Evolutionary conservation across 805 yeast species (phyloP).

Genomic region (Candida piceae): DNA sequence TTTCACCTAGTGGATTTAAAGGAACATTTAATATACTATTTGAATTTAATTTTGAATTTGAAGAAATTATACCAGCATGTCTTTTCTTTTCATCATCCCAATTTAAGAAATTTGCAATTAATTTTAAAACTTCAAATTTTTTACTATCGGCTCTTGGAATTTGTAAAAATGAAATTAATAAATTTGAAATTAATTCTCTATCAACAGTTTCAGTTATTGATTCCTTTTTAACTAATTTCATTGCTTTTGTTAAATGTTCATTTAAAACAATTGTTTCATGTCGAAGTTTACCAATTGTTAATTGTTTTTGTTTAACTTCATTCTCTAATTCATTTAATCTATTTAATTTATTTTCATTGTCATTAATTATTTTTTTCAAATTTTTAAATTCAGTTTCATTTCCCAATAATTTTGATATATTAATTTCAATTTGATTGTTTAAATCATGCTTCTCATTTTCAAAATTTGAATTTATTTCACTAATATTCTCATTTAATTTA

Average conservation of each 20-base stretch:
- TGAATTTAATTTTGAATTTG: constrained; percentile 20
- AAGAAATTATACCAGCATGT: constrained; percentile 62
- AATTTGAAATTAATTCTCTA: constrained; percentile 81
- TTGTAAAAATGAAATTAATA: constrained; percentile 77
- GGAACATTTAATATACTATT: constrained; percentile 30
- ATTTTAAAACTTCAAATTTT: constrained; percentile 84
- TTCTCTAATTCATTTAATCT: constrained; percentile 37
- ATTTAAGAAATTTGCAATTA: constrained; percentile 73
- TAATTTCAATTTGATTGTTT: constrained; percentile 18
- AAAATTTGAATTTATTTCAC: constrained; percentile 11
- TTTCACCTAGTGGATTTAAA: constrained; percentile 19
- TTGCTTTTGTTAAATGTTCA: constrained; percentile 92
- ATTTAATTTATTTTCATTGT: constrained; percentile 18
- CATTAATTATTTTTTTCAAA: constrained; percentile 6
- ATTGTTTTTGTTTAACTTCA: constrained; percentile 63
- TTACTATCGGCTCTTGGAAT: constrained; percentile 91
- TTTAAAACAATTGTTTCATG: constrained; percentile 92
- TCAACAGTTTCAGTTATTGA: constrained; percentile 76
- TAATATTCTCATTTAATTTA: constrained; percentile 7
- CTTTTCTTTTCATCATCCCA: constrained; percentile 83
- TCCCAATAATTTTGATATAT: constrained; percentile 16
- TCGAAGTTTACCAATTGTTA: constrained; percentile 82
- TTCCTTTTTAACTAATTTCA: constrained; percentile 75
- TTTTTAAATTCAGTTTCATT: constrained; percentile 15
- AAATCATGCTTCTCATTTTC: constrained; percentile 22